Percentiles rank a stretch among this genome's conserved stretches.
Evolutionary conservation across 768 basidiomycete species (phyloP).

Genomic region (Leccinum pellstonianum): DNA sequence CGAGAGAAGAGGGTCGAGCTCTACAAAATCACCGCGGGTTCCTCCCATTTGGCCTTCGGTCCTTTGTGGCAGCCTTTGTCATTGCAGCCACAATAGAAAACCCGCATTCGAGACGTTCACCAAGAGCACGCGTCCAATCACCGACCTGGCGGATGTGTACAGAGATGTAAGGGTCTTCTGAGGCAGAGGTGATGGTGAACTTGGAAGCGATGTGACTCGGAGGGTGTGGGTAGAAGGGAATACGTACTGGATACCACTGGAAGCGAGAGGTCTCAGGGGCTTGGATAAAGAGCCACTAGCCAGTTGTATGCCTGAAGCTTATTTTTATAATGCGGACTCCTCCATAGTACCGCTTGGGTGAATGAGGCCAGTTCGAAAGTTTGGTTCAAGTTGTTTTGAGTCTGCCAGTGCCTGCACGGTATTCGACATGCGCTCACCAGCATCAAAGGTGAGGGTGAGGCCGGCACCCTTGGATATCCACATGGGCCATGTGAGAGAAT

Average conservation of each 20-base stretch:
- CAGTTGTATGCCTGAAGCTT: slow-evolving; percentile 86
- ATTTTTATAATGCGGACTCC: slow-evolving; percentile 83
- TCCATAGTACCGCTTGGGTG: slow-evolving; percentile 95
- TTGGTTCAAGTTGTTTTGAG: slow-evolving; percentile 50
- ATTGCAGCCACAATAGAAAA: too few relatives aligned
- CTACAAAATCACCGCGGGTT: too few relatives aligned
- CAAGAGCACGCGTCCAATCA: slow-evolving; percentile 81
- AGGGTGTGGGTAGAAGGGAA: background rate
- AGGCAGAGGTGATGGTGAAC: slow-evolving; percentile 95
- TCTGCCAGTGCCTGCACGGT: slow-evolving; percentile 57
- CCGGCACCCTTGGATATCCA: too few relatives aligned
- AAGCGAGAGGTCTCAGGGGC: slow-evolving; percentile 79
- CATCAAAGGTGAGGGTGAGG: too few relatives aligned
- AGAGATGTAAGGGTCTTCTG: slow-evolving; percentile 50
- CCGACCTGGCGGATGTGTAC: slow-evolving; percentile 95
- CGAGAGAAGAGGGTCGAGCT: too few relatives aligned
- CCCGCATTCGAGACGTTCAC: slow-evolving; percentile 61
- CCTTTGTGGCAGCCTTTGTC: too few relatives aligned
- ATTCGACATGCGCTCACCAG: slow-evolving; percentile 56
- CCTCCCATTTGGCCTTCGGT: too few relatives aligned
- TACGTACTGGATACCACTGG: slow-evolving; percentile 96
- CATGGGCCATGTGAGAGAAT: too few relatives aligned
- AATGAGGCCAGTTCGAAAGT: slow-evolving; percentile 78
- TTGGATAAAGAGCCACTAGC: slow-evolving; percentile 87
- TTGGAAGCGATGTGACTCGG: slow-evolving; percentile 28